These are phyloP conservation scores for Boletellus deceptivus DNA, from an alignment of 1,284 basidiomycete genomes.

Conservation along the genomic window DNA sequence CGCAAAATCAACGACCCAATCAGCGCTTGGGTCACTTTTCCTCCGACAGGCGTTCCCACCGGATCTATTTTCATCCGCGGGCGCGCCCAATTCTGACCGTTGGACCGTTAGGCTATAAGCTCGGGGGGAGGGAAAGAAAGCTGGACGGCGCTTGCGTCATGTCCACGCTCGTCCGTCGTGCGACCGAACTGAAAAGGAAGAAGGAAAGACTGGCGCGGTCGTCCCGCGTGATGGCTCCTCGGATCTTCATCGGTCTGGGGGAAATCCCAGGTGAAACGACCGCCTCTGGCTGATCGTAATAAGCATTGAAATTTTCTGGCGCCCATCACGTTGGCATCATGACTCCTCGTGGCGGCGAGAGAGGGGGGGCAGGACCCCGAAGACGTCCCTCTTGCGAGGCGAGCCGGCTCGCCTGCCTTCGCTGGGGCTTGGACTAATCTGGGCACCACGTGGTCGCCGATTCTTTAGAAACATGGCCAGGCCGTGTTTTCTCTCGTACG, in stretches of 20 bases:
- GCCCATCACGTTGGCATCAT: slow-evolving; percentile 22
- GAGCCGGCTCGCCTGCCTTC: slow-evolving; percentile 24
- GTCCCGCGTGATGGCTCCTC: slow-evolving; percentile 15
- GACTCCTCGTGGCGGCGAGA: slow-evolving; percentile 10
- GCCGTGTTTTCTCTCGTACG: slow-evolving; percentile 5
- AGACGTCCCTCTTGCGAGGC: slow-evolving; percentile 4
- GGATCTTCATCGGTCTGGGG: slow-evolving; percentile 15
- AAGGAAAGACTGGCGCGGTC: slow-evolving; percentile 1
- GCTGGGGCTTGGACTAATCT: slow-evolving; percentile 8
- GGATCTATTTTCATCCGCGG: slow-evolving; percentile 21
- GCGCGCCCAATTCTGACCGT: not conserved
- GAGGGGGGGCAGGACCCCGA: slow-evolving; percentile 24
- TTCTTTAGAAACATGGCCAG: not conserved
- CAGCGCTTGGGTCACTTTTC: slow-evolving; percentile 9
- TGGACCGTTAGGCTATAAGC: slow-evolving; percentile 14
- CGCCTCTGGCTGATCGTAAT: slow-evolving; percentile 5
- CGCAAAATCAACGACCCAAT: slow-evolving; percentile 13
- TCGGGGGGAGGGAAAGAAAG: slow-evolving; percentile 3
- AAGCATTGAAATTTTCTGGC: slow-evolving; percentile 15
- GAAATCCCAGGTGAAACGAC: slow-evolving; percentile 14
- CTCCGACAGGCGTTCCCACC: slow-evolving; percentile 25
- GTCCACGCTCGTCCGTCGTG: not conserved
- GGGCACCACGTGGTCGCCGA: slow-evolving; percentile 21
- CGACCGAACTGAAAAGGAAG: not conserved
- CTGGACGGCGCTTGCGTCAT: slow-evolving; percentile 15